A percentile compares a stretch with the other conserved stretches of the same genome.
phyloP scores from a whole-genome alignment of 768 basidiomycete genomes.

The Dioszegia aurantiaca region DNA sequence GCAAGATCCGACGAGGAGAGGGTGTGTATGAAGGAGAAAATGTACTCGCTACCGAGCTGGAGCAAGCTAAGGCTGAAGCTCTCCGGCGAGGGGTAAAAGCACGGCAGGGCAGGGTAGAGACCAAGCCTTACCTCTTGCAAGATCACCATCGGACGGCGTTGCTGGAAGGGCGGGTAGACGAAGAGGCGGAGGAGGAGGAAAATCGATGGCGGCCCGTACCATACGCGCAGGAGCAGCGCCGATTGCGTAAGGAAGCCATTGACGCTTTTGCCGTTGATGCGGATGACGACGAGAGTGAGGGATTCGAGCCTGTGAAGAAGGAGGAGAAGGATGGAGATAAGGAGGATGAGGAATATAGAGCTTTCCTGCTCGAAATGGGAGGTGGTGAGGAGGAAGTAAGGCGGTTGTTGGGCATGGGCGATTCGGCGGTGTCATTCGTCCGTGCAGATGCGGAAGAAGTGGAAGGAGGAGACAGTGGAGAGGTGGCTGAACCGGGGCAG shows the following conservation, averaged over 20 bases:
- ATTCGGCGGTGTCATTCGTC: slow-evolving; percentile 14
- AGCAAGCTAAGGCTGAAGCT: slow-evolving; percentile 32
- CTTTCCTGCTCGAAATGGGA: slow-evolving; percentile 70
- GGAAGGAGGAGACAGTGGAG: slow-evolving; percentile 47
- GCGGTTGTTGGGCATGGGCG: slow-evolving; percentile 60
- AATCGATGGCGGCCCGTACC: slow-evolving; percentile 55
- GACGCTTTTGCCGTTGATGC: slow-evolving; percentile 67
- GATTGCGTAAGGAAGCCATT: slow-evolving; percentile 75
- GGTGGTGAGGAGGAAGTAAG: slow-evolving; percentile 67
- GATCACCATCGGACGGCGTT: slow-evolving; percentile 54
- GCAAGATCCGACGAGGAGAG: slow-evolving; percentile 74
- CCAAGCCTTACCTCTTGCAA: slow-evolving; percentile 49
- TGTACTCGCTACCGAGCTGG: slow-evolving; percentile 62
- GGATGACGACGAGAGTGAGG: slow-evolving; percentile 53
- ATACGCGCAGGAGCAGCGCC: slow-evolving; percentile 72
- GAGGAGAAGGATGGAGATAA: slow-evolving; percentile 71
- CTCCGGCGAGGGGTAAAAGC: slow-evolving; percentile 16
- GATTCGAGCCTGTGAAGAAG: slow-evolving; percentile 58
- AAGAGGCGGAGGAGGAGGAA: slow-evolving; percentile 22
- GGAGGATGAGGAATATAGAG: slow-evolving; percentile 82
- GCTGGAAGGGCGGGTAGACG: slow-evolving; percentile 34
- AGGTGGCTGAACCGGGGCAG: slow-evolving; percentile 55
- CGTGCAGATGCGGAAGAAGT: slow-evolving; percentile 20
- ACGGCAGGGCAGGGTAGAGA: slow-evolving; percentile 16
- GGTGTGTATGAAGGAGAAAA: slow-evolving; percentile 71